Evolutionary conservation across 306 rosid genomes (phyloP), one percentile per base, ranked within the genome.

Genomic region (Oemleria cerasiformis): DNA sequence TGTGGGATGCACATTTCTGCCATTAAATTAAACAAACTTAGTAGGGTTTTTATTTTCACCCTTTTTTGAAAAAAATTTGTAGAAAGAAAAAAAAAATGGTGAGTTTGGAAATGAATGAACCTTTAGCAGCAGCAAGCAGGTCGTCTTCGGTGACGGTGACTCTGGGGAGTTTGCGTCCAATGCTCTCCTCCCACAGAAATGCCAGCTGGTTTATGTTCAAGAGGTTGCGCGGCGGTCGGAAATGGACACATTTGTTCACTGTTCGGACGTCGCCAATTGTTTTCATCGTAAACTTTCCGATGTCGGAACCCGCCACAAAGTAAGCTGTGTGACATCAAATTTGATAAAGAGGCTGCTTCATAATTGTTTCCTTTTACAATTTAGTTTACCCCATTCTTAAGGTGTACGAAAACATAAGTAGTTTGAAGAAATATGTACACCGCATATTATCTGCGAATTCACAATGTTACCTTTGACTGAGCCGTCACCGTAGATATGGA

Each of bases 401-500:
- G 36, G 36, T 30, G 36, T 30, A 4, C 3, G 3, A 30, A 30
- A 30, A 30, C 2, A 30, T 0, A 1, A 30, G 36, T 30, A 30
- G 3, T 30, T 30, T 30, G 36, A 30, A 30, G 36, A 30, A 30
- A 30, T 4, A 30, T 30, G 36, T 30, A 30, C 36, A 30, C 36
- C 3, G 36, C 3, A 30, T 30, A 30, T 30, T 30, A 30, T 30
- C 2, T 30, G 2, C 4, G 36, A 30, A 30, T 30, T 30, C 3
- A 30, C 36, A 2, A 2, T 30, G 36, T 30, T 17, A 85, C 89
- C 86, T 75, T 85, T 80, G 65, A 77, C 62, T 4, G 45, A 71
- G 50, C 89, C 89, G 61, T 85, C 86, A 23, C 89, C 86, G 16
- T 85, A 85, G 63, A 85, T 85, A 6, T 74, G 81, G 49, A 85